These are phyloP conservation scores for Collybiopsis confluens DNA, from an alignment of 768 basidiomycete species.

Conservation along the genomic window DNA sequence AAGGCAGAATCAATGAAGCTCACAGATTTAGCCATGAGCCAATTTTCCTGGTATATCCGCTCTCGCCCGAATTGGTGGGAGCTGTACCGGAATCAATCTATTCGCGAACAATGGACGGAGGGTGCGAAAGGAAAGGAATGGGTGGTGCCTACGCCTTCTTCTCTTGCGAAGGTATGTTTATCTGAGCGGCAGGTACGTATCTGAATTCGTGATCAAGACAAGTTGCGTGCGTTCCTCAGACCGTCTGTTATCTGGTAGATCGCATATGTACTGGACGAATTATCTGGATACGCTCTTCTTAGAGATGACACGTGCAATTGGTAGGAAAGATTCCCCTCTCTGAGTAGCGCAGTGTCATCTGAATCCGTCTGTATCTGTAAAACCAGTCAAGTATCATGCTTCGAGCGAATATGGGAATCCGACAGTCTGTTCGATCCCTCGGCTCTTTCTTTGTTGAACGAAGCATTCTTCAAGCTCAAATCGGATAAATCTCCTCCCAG, in stretches of 20 bases:
- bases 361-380: neutral
- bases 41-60: conserved; percentile 40
- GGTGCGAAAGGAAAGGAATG: conserved; percentile 23
- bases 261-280: conserved; percentile 45
- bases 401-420: conserved; percentile 52
- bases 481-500: conserved; percentile 5
- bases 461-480: conserved; percentile 19
- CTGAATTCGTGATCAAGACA: conserved; percentile 1
- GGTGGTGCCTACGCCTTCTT: conserved; percentile 33
- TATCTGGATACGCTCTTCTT: conserved; percentile 39
- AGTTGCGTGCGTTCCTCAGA: no score
- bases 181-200: conserved; percentile 38
- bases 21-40: conserved; percentile 45
- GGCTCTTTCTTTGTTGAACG: conserved; percentile 14
- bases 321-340: conserved; percentile 21
- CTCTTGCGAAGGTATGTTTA: conserved; percentile 26
- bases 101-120: conserved; percentile 27
- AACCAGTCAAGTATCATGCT: conserved; percentile 49
- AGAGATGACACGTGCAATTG: conserved; percentile 33
- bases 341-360: no score
- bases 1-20: no score
- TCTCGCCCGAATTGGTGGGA: conserved; percentile 38
- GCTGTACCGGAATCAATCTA: conserved; percentile 19
- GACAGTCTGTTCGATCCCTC: conserved; percentile 18
- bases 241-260: conserved; percentile 32